Base-by-base conservation (phyloP, 1,284 basidiomycete species). In the Coniferiporia sulphurascens region DNA sequence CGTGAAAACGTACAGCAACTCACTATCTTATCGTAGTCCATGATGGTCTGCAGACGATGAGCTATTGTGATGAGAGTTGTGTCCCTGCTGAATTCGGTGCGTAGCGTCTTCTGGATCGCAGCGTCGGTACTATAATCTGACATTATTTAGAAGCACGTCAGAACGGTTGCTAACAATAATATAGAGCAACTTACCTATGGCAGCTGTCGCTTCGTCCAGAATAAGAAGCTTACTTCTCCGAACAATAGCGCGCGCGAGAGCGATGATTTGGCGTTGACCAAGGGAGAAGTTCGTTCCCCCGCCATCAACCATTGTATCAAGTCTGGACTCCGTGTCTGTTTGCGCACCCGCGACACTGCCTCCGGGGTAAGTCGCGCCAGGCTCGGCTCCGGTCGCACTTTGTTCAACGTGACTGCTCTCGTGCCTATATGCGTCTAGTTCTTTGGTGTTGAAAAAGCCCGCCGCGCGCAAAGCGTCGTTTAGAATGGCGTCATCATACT, bases 401-500 rank as follows among this genome's bases (percentile, higher is more conserved):
- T 74, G 72, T 34, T 71, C 74, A 63, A 77, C 44, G 27, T 36
- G n/a, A 5, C 1, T 21, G 12, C 43, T 44, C 15, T 46, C 44
- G 9, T 46, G 19, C 17, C 48, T 38, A 1, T 21, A 34, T 3
- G 48, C 22, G 19, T 38, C 41, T 8, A 45, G 27, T 15, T 62
- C 58, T 43, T 66, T 66, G 1, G 67, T 48, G 12, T 60, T 60
- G 54, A 64, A 62, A 1, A 80, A 69, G 48, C 78, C 77, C 38
- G 78, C 77, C 7, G 75, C 69, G 58, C 78, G 71, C 1, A 81
- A 71, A 5, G 78, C 78, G 56, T 73, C 75, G 67, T 79, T 78
- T 41, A 82, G 72, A 54, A 72, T 72, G n/a, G 72, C 72, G 63
- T 82, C 80, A 45, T 80, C 77, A 64, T 75, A 73, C 60, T 75